Evolutionary conservation across 2,329 filamentous ascomycete genomes (phyloP).

Genomic region (Canariomyces notabilis): DNA sequence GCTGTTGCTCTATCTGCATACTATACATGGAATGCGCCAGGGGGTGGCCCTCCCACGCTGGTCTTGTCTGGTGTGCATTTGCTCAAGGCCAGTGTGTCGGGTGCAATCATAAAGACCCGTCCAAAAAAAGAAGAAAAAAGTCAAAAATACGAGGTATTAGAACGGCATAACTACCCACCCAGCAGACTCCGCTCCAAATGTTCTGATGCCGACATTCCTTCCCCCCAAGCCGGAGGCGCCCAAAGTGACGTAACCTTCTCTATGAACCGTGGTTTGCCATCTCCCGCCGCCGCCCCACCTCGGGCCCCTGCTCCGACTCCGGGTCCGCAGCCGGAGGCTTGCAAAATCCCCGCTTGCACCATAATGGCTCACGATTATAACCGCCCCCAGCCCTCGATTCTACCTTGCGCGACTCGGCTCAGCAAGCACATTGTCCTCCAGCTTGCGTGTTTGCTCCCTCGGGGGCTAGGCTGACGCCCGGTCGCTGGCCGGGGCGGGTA

Average conservation of each 20-base stretch:
- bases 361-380: too few relatives aligned
- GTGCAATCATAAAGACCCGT: conserved; percentile 16
- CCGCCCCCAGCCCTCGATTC: neutral
- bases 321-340: too few relatives aligned
- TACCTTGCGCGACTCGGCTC: conserved; percentile 24
- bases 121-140: conserved; percentile 13
- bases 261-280: conserved; percentile 11
- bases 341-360: too few relatives aligned
- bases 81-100: conserved; percentile 5
- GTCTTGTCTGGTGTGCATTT: conserved; percentile 9
- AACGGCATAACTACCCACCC: conserved; percentile 20
- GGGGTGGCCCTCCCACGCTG: neutral
- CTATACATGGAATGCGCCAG: conserved; percentile 24
- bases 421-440: conserved; percentile 54
- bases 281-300: conserved; percentile 2
- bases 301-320: neutral
- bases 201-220: conserved; percentile 16
- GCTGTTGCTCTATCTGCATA: conserved; percentile 29
- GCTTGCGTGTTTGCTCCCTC: conserved; percentile 55
- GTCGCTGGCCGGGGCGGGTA: conserved; percentile 60
- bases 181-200: conserved; percentile 23
- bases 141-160: conserved; percentile 23
- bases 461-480: conserved; percentile 52
- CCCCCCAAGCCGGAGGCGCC: conserved; percentile 1
- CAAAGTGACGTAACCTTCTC: conserved; percentile 16